A percentile compares a stretch with the other conserved stretches of the same genome.
These are phyloP conservation scores for Calocybe cyanea DNA, from an alignment of 768 basidiomycete species.

Conservation along the genomic window DNA sequence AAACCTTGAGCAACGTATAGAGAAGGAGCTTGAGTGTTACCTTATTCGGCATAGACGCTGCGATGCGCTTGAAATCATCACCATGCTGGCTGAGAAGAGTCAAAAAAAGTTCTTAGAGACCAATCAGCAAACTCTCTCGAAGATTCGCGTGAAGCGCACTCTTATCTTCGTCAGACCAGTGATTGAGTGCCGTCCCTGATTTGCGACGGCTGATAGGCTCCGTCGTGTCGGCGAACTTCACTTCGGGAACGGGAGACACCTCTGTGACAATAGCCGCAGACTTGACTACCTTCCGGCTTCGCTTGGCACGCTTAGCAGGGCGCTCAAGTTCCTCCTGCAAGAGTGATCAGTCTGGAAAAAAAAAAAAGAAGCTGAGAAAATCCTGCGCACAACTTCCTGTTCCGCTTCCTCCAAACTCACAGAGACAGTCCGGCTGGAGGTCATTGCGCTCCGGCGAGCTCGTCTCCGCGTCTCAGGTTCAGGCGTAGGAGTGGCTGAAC, in stretches of 20 bases:
- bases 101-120: slow-evolving; percentile 35
- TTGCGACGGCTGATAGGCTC: slow-evolving; percentile 25
- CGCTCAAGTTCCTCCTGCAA: slow-evolving; percentile 29
- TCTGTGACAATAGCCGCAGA: slow-evolving; percentile 37
- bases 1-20: not conserved
- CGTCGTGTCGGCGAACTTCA: slow-evolving; percentile 20
- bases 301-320: slow-evolving; percentile 36
- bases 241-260: slow-evolving; percentile 27
- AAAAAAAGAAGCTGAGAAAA: not conserved
- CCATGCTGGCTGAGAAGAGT: slow-evolving; percentile 59
- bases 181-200: slow-evolving; percentile 22
- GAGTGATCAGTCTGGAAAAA: not conserved
- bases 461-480: slow-evolving; percentile 48
- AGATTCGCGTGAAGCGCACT: slow-evolving; percentile 30
- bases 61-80: slow-evolving; percentile 65
- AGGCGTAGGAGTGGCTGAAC: slow-evolving; percentile 54
- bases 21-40: not conserved
- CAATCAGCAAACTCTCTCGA: not conserved
- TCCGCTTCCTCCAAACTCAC: slow-evolving; percentile 18
- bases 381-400: slow-evolving; percentile 20
- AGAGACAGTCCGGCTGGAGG: slow-evolving; percentile 18
- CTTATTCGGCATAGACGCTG: slow-evolving; percentile 61
- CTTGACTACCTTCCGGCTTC: slow-evolving; percentile 37
- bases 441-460: slow-evolving; percentile 18
- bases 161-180: slow-evolving; percentile 70